These are phyloP conservation scores for Pseudocercospora ulei DNA, from an alignment of 2,329 filamentous ascomycete species.

Conservation along the genomic window DNA sequence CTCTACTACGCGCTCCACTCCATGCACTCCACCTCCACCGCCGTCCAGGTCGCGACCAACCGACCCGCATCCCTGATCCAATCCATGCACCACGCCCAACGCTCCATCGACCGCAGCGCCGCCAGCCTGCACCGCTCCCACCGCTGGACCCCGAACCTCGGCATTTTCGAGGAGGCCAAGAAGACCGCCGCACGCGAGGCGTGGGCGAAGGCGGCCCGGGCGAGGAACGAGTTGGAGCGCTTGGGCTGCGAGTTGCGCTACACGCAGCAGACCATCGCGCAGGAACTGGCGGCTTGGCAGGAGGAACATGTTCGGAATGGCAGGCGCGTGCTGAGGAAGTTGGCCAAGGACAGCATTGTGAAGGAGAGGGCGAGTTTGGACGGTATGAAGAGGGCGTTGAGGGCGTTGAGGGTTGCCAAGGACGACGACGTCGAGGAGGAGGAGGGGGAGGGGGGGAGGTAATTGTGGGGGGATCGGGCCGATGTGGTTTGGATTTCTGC, in stretches of 20 bases:
- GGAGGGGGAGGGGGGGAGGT: no score
- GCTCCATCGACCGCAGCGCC: slow-evolving; percentile 67
- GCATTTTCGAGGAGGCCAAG: slow-evolving; percentile 73
- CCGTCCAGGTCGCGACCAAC: slow-evolving; percentile 67
- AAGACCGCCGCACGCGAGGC: slow-evolving; percentile 74
- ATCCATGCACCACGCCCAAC: slow-evolving; percentile 62
- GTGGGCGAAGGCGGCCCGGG: slow-evolving; percentile 64
- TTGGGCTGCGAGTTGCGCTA: slow-evolving; percentile 77
- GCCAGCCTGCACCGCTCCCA: slow-evolving; percentile 64
- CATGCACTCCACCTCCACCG: slow-evolving; percentile 73
- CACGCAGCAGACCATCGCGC: slow-evolving; percentile 85
- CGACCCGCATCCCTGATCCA: slow-evolving; percentile 69
- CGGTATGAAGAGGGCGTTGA: slow-evolving; percentile 67
- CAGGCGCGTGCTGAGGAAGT: slow-evolving; percentile 60
- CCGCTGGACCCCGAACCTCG: slow-evolving; percentile 59
- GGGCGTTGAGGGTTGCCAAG: slow-evolving; percentile 46
- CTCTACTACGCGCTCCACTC: slow-evolving; percentile 71
- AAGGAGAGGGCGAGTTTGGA: slow-evolving; percentile 69
- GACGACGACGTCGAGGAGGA: no score
- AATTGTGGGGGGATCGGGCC: no score
- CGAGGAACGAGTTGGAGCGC: slow-evolving; percentile 59
- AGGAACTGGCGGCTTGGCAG: slow-evolving; percentile 88
- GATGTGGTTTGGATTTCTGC: no score
- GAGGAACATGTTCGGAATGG: slow-evolving; percentile 74
- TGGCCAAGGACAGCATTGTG: slow-evolving; percentile 69